Conservation (phyloP, 352 stramenopile genomes). For the Globisporangium spiculum region DNA sequence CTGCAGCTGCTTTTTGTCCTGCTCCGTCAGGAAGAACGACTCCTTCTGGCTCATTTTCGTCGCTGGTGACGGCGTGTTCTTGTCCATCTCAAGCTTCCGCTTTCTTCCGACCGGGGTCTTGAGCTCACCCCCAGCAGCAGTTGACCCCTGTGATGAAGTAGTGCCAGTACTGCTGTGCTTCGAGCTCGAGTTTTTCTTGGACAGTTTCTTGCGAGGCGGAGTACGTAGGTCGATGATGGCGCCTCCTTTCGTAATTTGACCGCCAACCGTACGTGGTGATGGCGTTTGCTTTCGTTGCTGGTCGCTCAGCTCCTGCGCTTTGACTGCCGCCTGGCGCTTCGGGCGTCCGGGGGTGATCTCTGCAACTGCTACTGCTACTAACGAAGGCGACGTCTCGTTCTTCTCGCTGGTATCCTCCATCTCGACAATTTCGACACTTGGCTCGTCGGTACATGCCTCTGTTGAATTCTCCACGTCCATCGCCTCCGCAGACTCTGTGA, state of each 20-base stretch:
- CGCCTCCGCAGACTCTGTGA: neutral
- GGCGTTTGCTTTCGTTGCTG: conserved; percentile 6
- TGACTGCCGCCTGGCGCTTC: conserved; percentile 55
- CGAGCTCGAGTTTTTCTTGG: conserved; percentile 3
- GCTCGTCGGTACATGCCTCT: neutral
- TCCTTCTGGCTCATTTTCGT: conserved; percentile 28
- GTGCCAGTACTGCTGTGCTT: neutral
- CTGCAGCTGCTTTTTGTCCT: conserved; percentile 64
- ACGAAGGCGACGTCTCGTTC: neutral
- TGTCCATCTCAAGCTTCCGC: conserved; percentile 65
- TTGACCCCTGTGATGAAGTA: neutral
- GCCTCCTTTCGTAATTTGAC: conserved; percentile 2
- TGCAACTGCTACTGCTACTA: neutral
- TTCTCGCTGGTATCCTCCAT: neutral
- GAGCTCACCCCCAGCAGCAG: conserved; percentile 1
- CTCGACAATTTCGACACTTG: neutral
- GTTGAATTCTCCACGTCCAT: neutral
- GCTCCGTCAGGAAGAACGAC: conserved; percentile 66
- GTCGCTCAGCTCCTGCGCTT: conserved; percentile 30
- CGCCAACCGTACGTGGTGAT: neutral
- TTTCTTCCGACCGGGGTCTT: conserved; percentile 34
- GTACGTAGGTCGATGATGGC: conserved; percentile 14
- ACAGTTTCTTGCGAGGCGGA: conserved; percentile 4
- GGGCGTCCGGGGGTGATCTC: conserved; percentile 37
- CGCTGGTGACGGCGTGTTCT: conserved; percentile 36